Base-by-base conservation (phyloP, 495 filamentous ascomycete genomes). In the Hypomontagnella monticulosa region DNA sequence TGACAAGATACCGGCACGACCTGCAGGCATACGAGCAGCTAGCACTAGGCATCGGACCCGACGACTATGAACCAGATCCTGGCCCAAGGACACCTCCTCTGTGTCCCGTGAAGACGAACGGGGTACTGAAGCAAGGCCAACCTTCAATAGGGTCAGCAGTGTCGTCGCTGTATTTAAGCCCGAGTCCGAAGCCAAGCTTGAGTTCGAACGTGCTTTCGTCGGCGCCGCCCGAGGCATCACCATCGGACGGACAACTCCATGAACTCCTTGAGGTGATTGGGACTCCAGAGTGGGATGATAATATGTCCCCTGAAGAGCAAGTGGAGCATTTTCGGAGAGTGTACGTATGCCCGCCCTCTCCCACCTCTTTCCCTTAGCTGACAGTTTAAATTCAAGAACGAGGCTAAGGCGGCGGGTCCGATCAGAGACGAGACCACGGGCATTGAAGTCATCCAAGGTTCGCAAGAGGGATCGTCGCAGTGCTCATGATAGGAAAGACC, bases 371-470 rank as follows among this genome's bases (percentile, higher is more conserved):
- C 18, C 40, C 23, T 38, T 12, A 9, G n/a, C 36, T 38, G 36
- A 38, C 36, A 3, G n/a, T 38, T 10, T 38, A 12, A 2, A 12
- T 38, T 34, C 4, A 61, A 68, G 65, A n/a, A 57, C 53, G 50
- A 59, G 16, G 27, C 30, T 68, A 38, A 68, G 47, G 12, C 54
- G 60, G 11, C 54, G 59, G 5, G 50, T 59, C 19, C 59, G 43
- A 9, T 51, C 54, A n/a, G 59, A 68, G 41, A 56, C 32, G 54
- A 49, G 63, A 12, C 65, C 65, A 38, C 41, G 65, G 15, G 65
- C 63, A 20, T 18, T 33, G 33, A 59, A 34, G 30, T 55, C 32
- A 15, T 20, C 58, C n/a, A 67, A 63, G 37, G 36, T 63, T 32
- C 65, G 65, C 3, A 68, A 68, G 55, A 49, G 65, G 16, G 15